Conservation (phyloP, 2,329 filamentous ascomycete species). For the Aspergillus piperis region DNA sequence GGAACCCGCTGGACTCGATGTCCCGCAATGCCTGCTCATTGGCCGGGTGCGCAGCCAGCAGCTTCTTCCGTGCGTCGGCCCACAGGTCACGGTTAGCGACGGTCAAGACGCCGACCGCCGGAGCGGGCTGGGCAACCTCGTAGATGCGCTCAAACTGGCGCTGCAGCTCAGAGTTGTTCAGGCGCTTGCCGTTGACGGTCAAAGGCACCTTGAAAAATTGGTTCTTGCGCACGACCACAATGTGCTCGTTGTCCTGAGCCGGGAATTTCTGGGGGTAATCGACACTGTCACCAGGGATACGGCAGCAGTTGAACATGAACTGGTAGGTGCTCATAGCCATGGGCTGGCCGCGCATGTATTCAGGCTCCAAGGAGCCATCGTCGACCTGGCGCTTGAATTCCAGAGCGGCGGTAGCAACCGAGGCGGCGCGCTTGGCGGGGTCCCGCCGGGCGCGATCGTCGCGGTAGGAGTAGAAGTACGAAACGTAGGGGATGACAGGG, state of each 20-base stretch:
- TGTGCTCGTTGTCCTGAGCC: slow-evolving; percentile 75
- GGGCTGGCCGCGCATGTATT: slow-evolving; percentile 97
- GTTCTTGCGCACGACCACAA: slow-evolving; percentile 90
- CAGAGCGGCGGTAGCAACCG: slow-evolving; percentile 79
- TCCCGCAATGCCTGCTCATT: slow-evolving; percentile 77
- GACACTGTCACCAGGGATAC: slow-evolving; percentile 77
- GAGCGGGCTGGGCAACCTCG: slow-evolving; percentile 67
- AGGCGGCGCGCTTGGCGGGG: slow-evolving; percentile 88
- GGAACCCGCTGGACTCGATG: slow-evolving; percentile 85
- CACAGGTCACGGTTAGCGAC: slow-evolving; percentile 92
- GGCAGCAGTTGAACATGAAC: slow-evolving; percentile 97
- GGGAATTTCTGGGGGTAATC: slow-evolving; percentile 84
- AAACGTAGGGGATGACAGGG: slow-evolving; percentile 95
- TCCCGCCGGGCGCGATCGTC: slow-evolving; percentile 87
- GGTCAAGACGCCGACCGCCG: slow-evolving; percentile 81
- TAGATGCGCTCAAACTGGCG: slow-evolving; percentile 85
- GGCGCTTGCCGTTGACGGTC: slow-evolving; percentile 77
- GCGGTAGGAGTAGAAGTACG: slow-evolving; percentile 98
- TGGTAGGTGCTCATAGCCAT: slow-evolving; percentile 98
- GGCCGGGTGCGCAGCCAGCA: slow-evolving; percentile 73
- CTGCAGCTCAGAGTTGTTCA: slow-evolving; percentile 88
- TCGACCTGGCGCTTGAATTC: slow-evolving; percentile 97
- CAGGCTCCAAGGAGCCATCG: slow-evolving; percentile 77
- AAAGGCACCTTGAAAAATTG: slow-evolving; percentile 92
- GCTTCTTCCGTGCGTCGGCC: slow-evolving; percentile 76